Conservation (phyloP, 257 asterid genomes). For the Gentiana straminea region DNA sequence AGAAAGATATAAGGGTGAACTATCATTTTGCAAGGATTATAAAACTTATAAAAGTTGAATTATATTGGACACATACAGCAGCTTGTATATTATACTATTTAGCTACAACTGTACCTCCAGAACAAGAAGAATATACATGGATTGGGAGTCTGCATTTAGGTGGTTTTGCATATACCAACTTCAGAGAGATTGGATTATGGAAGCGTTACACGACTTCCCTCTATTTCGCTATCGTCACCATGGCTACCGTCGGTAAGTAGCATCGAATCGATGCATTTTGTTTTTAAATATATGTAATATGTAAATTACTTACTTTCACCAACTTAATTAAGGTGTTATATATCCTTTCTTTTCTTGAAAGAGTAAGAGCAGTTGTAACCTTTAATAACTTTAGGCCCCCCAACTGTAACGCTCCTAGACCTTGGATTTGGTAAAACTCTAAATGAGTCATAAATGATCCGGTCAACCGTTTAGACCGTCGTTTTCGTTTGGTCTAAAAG, state of each 20-base stretch:
- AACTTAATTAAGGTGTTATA: too few relatives aligned
- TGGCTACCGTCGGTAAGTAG: constrained; percentile 93
- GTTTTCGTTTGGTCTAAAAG: too few relatives aligned
- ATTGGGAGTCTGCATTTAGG: constrained; percentile 88
- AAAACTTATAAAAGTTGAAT: constrained; percentile 70
- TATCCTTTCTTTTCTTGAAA: too few relatives aligned
- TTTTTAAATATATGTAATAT: too few relatives aligned
- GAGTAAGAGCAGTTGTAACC: too few relatives aligned
- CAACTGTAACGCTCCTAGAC: too few relatives aligned
- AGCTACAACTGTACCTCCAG: constrained; percentile 73
- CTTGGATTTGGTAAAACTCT: too few relatives aligned
- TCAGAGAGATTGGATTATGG: constrained; percentile 81
- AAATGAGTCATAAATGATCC: too few relatives aligned
- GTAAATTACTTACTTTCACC: too few relatives aligned
- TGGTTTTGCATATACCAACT: constrained; percentile 56
- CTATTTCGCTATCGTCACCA: constrained; percentile 87
- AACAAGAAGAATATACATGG: constrained; percentile 89
- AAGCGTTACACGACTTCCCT: constrained; percentile 67
- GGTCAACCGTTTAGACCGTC: too few relatives aligned
- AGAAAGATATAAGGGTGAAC: constrained; percentile 83
- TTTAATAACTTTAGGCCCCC: too few relatives aligned
- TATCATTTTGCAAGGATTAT: constrained; percentile 72
- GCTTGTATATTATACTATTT: constrained; percentile 91
- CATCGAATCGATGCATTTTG: not conserved
- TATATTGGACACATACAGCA: constrained; percentile 92